Conservation (phyloP, 192 early-diverging fungal genomes). For the Gryganskiella cystojenkinii region DNA sequence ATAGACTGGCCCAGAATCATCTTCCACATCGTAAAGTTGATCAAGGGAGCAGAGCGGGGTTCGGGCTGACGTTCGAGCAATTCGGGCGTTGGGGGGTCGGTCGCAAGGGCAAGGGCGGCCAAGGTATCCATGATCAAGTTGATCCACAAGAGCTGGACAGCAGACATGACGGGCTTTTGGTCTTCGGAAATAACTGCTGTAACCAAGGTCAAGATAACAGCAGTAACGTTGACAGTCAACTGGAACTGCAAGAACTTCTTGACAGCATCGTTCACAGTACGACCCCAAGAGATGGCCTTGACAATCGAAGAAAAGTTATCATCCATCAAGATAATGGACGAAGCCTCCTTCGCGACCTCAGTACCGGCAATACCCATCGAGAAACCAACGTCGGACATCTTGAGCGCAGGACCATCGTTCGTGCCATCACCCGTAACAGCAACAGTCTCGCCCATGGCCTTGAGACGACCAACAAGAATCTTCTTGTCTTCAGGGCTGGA, state of each 20-base stretch:
- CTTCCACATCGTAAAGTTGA: conserved; percentile 94
- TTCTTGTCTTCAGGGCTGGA: conserved; percentile 95
- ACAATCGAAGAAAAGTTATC: conserved; percentile 97
- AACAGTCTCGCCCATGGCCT: conserved; percentile 91
- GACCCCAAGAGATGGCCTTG: conserved; percentile 97
- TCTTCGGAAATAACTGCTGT: conserved; percentile 68
- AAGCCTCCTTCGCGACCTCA: conserved; percentile 98
- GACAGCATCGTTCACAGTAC: conserved; percentile 95
- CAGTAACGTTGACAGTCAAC: conserved; percentile 95
- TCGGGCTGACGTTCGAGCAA: conserved; percentile 91
- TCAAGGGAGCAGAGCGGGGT: conserved; percentile 79
- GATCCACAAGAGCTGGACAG: conserved; percentile 97
- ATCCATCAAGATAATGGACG: conserved; percentile 94
- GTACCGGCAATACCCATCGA: conserved; percentile 99
- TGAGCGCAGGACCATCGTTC: conserved; percentile 95
- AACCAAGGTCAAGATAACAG: conserved; percentile 82
- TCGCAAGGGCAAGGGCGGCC: conserved; percentile 95
- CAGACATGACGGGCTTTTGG: conserved; percentile 86
- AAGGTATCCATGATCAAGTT: conserved; percentile 99
- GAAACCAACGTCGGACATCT: conserved; percentile 96
- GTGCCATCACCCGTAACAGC: conserved; percentile 99
- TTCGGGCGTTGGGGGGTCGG: conserved; percentile 87
- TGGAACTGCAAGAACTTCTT: conserved; percentile 99
- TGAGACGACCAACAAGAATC: conserved; percentile 90
- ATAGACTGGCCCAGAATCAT: conserved; percentile 92